Conservation (phyloP, 768 basidiomycete species). For the Mrakia blollopis region DNA sequence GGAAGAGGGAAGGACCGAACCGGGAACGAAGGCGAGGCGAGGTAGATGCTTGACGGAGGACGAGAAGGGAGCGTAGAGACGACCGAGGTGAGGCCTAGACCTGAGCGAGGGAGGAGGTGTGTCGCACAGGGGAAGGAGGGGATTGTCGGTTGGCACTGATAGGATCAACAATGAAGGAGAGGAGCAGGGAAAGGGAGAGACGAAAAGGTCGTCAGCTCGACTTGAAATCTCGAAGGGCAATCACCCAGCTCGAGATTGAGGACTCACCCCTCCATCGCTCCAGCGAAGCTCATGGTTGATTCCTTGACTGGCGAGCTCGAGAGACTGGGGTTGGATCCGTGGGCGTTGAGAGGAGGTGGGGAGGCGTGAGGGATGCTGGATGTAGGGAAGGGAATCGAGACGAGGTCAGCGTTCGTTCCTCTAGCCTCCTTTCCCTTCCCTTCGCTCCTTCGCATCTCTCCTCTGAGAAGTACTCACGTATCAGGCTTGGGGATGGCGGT, state of each 20-base stretch:
- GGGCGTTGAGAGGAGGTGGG: conserved; percentile 52
- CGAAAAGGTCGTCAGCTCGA: not conserved
- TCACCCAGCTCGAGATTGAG: not conserved
- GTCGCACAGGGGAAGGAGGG: conserved; percentile 17
- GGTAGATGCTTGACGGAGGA: not conserved
- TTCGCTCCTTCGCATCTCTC: not conserved
- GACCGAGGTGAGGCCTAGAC: not conserved
- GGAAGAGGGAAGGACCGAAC: not conserved
- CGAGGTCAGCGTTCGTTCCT: conserved; percentile 23
- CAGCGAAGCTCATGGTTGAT: conserved; percentile 38
- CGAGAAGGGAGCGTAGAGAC: not conserved
- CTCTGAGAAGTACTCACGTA: conserved; percentile 56
- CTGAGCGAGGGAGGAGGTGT: conserved; percentile 20
- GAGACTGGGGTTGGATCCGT: conserved; percentile 70
- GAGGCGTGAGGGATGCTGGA: conserved; percentile 87
- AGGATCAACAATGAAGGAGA: not conserved
- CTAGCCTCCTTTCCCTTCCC: not conserved
- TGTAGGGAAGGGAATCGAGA: conserved; percentile 13
- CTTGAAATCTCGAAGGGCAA: not conserved
- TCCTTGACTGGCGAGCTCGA: conserved; percentile 64
- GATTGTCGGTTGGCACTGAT: not conserved
- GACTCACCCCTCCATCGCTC: conserved; percentile 18
- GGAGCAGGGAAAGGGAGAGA: not conserved
- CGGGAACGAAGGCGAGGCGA: not conserved
- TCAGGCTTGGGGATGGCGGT: conserved; percentile 98